Percentiles rank a stretch among this genome's conserved stretches.
Conservation (phyloP, 805 yeast genomes). For the Candida golubevii region DNA sequence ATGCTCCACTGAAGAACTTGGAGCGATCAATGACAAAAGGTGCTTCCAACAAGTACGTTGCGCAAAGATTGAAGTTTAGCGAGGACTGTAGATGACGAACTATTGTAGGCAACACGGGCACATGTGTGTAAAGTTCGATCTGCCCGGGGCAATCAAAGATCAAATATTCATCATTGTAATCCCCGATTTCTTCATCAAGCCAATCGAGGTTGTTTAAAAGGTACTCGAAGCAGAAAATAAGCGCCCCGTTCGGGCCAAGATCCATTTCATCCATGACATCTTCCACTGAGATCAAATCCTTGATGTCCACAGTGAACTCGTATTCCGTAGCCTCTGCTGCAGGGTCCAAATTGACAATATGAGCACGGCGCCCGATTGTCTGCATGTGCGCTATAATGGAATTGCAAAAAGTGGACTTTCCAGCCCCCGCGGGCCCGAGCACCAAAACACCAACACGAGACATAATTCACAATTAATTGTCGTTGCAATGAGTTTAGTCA, state of each 20-base stretch:
- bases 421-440: slow-evolving; percentile 97
- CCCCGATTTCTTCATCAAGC: slow-evolving; percentile 97
- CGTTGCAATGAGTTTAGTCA: background rate
- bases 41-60: slow-evolving; percentile 88
- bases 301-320: slow-evolving; percentile 87
- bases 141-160: slow-evolving; percentile 98
- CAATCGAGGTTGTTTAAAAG: slow-evolving; percentile 87
- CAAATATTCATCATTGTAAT: slow-evolving; percentile 87
- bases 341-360: slow-evolving; percentile 91
- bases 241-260: slow-evolving; percentile 92
- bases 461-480: slow-evolving; percentile 41
- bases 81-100: slow-evolving; percentile 78
- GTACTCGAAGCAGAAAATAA: slow-evolving; percentile 91
- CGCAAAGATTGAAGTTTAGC: slow-evolving; percentile 84
- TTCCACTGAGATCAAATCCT: slow-evolving; percentile 83
- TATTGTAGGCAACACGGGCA: slow-evolving; percentile 87
- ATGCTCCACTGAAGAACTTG: slow-evolving; percentile 91
- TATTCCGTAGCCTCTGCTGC: slow-evolving; percentile 93
- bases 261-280: slow-evolving; percentile 95
- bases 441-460: slow-evolving; percentile 93
- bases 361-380: slow-evolving; percentile 86
- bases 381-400: slow-evolving; percentile 84
- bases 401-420: slow-evolving; percentile 89
- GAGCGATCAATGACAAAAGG: slow-evolving; percentile 88
- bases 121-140: slow-evolving; percentile 89